Evolutionary conservation across 352 stramenopile species (phyloP).

Genomic region (Phytophthora pseudosyringae): DNA sequence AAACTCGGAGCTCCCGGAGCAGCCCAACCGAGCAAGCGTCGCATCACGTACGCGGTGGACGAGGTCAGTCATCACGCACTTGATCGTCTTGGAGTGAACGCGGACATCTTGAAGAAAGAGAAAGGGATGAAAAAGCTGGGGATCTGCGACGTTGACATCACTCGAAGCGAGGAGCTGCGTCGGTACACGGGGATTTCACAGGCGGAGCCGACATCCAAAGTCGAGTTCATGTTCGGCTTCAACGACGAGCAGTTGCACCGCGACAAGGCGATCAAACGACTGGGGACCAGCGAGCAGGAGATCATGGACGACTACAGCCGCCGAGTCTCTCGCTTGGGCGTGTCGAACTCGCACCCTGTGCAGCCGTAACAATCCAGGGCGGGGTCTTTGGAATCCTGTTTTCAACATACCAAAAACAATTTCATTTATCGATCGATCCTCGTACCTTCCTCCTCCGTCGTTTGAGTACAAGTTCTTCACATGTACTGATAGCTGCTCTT

Average conservation of each 20-base stretch:
- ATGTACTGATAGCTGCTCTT: slow-evolving; percentile 57
- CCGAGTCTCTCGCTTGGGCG: slow-evolving; percentile 54
- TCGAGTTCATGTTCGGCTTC: slow-evolving; percentile 72
- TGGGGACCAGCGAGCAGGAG: slow-evolving; percentile 67
- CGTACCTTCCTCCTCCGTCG: slow-evolving; percentile 14
- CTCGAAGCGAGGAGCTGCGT: slow-evolving; percentile 56
- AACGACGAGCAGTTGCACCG: slow-evolving; percentile 65
- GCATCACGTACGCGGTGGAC: slow-evolving; percentile 36
- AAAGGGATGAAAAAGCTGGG: slow-evolving; percentile 82
- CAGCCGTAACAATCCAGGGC: slow-evolving; percentile 17
- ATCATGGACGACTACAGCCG: slow-evolving; percentile 70
- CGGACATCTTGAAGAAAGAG: slow-evolving; percentile 70
- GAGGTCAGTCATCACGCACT: slow-evolving; percentile 56
- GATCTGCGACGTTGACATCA: slow-evolving; percentile 71
- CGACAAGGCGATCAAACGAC: slow-evolving; percentile 59
- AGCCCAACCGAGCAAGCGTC: slow-evolving; percentile 24
- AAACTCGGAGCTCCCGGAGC: slow-evolving; percentile 16
- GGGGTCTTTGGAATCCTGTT: slow-evolving; percentile 10
- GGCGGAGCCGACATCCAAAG: slow-evolving; percentile 41
- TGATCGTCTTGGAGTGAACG: slow-evolving; percentile 64
- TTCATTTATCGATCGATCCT: slow-evolving; percentile 30
- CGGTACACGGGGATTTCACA: slow-evolving; percentile 56
- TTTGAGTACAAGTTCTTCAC: slow-evolving; percentile 22
- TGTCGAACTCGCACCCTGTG: slow-evolving; percentile 25
- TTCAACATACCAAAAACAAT: slow-evolving; percentile 20